phyloP scores from a whole-genome alignment of 352 stramenopile species.

The Globisporangium nodosum region DNA sequence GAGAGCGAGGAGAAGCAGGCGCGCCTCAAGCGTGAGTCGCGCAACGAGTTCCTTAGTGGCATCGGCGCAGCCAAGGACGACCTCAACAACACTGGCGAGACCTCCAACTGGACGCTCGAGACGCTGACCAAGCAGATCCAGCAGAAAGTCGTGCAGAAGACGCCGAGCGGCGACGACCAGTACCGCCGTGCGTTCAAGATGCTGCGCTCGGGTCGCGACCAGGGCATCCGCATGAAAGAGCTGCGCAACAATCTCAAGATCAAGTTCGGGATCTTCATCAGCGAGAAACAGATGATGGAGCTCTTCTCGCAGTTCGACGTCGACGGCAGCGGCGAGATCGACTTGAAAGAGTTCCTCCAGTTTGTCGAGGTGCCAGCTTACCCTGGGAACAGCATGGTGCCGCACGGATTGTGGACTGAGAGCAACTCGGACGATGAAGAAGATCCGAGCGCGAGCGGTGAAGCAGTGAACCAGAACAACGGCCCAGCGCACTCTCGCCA shows the following conservation, averaged over 20 bases:
- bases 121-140: slow-evolving; percentile 70
- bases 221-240: slow-evolving; percentile 64
- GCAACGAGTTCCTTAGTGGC: slow-evolving; percentile 54
- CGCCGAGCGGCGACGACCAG: slow-evolving; percentile 67
- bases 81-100: slow-evolving; percentile 36
- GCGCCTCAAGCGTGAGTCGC: slow-evolving; percentile 50
- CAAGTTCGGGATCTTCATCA: slow-evolving; percentile 76
- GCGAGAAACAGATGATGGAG: slow-evolving; percentile 61
- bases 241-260: slow-evolving; percentile 73
- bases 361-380: slow-evolving; percentile 63
- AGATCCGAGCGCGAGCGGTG: background rate
- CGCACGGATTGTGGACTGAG: slow-evolving; percentile 51
- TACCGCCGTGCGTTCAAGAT: slow-evolving; percentile 80
- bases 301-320: slow-evolving; percentile 59
- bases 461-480: background rate
- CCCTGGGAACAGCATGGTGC: slow-evolving; percentile 44
- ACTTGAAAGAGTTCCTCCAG: slow-evolving; percentile 74
- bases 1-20: slow-evolving; percentile 53
- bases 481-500: background rate
- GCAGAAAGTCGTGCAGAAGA: slow-evolving; percentile 73
- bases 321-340: slow-evolving; percentile 65
- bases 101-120: slow-evolving; percentile 60
- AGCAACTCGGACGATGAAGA: slow-evolving; percentile 22
- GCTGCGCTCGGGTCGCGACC: slow-evolving; percentile 56
- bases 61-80: slow-evolving; percentile 22